Conservation (phyloP, 257 asterid species). For the Verbena officinalis region DNA sequence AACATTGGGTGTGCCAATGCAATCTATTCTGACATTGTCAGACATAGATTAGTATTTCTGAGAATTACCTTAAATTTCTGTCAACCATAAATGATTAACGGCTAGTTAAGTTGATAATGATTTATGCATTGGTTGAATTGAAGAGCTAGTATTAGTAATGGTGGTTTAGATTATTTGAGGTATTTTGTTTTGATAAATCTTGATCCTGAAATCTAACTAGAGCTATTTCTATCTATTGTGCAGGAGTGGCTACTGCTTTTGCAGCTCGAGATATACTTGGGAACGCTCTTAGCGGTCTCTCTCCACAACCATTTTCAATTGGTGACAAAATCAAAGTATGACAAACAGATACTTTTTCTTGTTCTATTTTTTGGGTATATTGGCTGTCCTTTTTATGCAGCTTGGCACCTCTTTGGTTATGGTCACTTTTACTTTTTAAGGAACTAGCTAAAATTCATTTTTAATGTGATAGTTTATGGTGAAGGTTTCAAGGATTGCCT, state of each 20-base stretch:
- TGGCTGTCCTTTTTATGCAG: constrained; percentile 12
- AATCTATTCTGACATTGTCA: constrained; percentile 89
- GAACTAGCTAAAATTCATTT: constrained; percentile 11
- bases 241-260: constrained; percentile 99
- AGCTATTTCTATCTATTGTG: constrained; percentile 23
- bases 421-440: constrained; percentile 2
- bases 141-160: background rate
- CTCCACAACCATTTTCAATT: constrained; percentile 77
- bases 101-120: too few relatives aligned
- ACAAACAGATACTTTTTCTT: constrained; percentile 5
- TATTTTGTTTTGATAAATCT: background rate
- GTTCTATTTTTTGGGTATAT: too few relatives aligned
- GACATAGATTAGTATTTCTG: too few relatives aligned
- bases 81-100: too few relatives aligned
- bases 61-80: constrained; percentile 21
- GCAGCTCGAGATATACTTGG: constrained; percentile 93
- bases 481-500: too few relatives aligned
- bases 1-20: constrained; percentile 98
- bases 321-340: constrained; percentile 92
- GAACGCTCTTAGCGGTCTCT: constrained; percentile 83
- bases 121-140: background rate
- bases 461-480: constrained; percentile 6
- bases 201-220: constrained; percentile 22
- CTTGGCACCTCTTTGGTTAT: background rate
- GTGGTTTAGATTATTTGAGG: constrained; percentile 1